Evolutionary conservation across 495 filamentous ascomycete species (phyloP), one percentile per base, ranked within the genome.

Genomic region (Penicillium subrubescens): DNA sequence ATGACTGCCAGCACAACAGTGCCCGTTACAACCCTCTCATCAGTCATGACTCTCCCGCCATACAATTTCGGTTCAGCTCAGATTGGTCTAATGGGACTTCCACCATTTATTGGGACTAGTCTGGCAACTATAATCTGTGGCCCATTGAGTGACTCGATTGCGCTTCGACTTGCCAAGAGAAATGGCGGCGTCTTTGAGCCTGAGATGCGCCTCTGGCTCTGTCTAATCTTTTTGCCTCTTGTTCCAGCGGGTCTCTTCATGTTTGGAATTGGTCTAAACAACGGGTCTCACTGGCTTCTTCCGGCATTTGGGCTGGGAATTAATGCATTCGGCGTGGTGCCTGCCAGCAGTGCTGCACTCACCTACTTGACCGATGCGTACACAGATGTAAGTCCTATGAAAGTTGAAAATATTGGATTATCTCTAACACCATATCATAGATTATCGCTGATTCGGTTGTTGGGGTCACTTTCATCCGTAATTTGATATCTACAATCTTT

Each of bases 11-110:
- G 68, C 67, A 65, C 63, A 17, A 72, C 69, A 1, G 72, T 80
- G 25, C 67, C 75, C 17, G 65, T 69, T 25, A 73, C 75, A 0
- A 75, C 73, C 3, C 61, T 73, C 23, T 75, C 74, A 11, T 62
- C 63, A 0, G 72, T 76, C 15, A 75, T 81, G 68, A 66, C 71
- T 5, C 50, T 65, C 1, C 68, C 75, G 0, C 77, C 79, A 0
- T 81, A 81, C 60, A 77, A 76, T 50, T 81, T 80, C 63, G 61
- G 61, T 11, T 60, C 76, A n/a, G 62, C 70, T 5, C 71, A 72
- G 25, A 70, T 81, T 31, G 79, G 79, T 3, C 54, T 79, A 2
- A 75, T 74, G 65, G 77, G 73, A 15, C 46, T 81, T 27, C 70
- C 79, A 0, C 67, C 67, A n/a, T 73, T 79, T 41, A 67, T 80